phyloP scores from a whole-genome alignment of 1,139 yeast genomes.

The Diutina scorzettiae region DNA sequence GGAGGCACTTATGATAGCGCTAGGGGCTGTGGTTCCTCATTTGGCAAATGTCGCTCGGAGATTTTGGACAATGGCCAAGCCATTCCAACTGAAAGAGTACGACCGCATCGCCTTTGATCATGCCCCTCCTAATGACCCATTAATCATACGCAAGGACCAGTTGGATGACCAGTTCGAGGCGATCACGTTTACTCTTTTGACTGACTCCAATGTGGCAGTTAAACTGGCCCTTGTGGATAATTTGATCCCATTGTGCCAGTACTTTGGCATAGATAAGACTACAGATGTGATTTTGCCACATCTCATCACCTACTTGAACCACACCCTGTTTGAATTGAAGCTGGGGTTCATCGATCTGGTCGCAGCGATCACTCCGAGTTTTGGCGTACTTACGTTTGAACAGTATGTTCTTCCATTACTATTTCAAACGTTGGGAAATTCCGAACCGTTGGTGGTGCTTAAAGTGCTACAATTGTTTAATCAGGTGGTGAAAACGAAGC shows the following conservation, averaged over 20 bases:
- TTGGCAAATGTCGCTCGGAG: slow-evolving; percentile 51
- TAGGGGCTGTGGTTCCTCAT: slow-evolving; percentile 26
- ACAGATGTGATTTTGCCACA: slow-evolving; percentile 85
- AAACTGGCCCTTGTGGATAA: slow-evolving; percentile 57
- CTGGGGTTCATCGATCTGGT: slow-evolving; percentile 65
- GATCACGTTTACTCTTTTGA: slow-evolving; percentile 32
- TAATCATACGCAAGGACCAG: not conserved
- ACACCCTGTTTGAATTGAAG: slow-evolving; percentile 54
- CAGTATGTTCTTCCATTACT: slow-evolving; percentile 80
- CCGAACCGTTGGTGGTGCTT: slow-evolving; percentile 75
- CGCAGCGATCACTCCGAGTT: slow-evolving; percentile 64
- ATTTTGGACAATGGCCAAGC: slow-evolving; percentile 21
- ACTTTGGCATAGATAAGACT: slow-evolving; percentile 78
- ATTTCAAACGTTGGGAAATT: slow-evolving; percentile 70
- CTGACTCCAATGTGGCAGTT: slow-evolving; percentile 57
- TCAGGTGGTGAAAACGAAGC: slow-evolving; percentile 19
- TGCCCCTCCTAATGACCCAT: not conserved
- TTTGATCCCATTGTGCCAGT: slow-evolving; percentile 64
- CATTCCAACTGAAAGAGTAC: not conserved
- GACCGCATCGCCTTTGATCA: not conserved
- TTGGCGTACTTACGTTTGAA: slow-evolving; percentile 75
- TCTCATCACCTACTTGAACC: slow-evolving; percentile 82
- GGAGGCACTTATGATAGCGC: not conserved
- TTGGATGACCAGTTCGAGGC: slow-evolving; percentile 4
- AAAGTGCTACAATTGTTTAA: slow-evolving; percentile 59